Evolutionary conservation across 768 basidiomycete species (phyloP), one percentile per base, ranked within the genome.

Genomic region (Hebeloma cylindrosporum): DNA sequence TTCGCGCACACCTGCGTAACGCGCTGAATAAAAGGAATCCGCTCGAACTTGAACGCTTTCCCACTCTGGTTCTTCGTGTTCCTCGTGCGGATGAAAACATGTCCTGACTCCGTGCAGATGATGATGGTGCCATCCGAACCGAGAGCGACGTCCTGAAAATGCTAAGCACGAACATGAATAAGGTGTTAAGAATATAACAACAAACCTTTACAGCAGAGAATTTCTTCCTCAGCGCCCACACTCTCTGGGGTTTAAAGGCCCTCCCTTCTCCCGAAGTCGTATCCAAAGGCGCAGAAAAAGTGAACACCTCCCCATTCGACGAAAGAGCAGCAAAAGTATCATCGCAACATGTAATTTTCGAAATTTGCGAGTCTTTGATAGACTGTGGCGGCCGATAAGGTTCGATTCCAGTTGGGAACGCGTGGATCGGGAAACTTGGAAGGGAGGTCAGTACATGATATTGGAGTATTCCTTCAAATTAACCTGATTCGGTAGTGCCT

Each of bases 101-200:
- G 93, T 0, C 95, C 95, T 3, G 95, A 94, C 50, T 88, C 82
- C 1, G 95, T 98, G 66, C 91, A 96, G 34, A 98, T 77, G 59
- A 96, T 85, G 58, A 96, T 79, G 11, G 86, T 80, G 3, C 93
- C 91, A 51, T 96, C 93, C 1, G 82, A 71, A 14, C 92, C 91
- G 10, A 97, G 72, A 0, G 92, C 93, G 7, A 95, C 87, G 55
- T 98, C 95, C 83, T 87, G 53, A 50, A 25, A 23, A 14, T 29
- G 3, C 13, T 16, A 4, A n/a, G 21, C 21, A 28, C 2, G 30
- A 42, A 45, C 33, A 30, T 29, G 23, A 38, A 36, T 27, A 30
- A 28, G 8, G 17, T 9, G 42, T 7, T 10, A 47, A 29, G 42
- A 25, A 22, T 27, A 43, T 16, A 43, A 37, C 3, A 30, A 65